Base-by-base conservation (phyloP, 139 green algal species). In the Monoraphidium neglectum region DNA sequence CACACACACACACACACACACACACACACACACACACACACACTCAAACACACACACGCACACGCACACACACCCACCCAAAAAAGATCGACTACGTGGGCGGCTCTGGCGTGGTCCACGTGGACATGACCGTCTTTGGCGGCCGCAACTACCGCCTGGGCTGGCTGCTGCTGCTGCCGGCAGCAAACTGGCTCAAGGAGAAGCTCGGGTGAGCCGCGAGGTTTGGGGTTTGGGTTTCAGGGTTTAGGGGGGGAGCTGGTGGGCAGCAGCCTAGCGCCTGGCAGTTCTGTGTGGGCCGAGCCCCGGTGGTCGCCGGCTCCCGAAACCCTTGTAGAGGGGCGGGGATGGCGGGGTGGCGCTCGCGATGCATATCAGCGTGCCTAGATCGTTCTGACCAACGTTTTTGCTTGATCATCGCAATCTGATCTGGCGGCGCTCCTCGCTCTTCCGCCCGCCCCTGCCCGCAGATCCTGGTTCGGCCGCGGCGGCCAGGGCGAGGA, bases 161-260 rank as follows among this genome's bases (percentile, higher is more conserved):
- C n/a, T 90, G 86, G 86, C n/a, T 88, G 70, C 80, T 88, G 80
- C 57, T 90, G 67, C 30, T 90, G 57, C 86, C 86, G 0, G 77
- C 74, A 1, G 70, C 77, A 28, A 90, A 90, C 79, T 86, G 71
- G 30, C 63, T 78, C 12, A 85, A 83, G 73, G 82, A 76, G 35
- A 66, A 47, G 73, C 38, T 54, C 5, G 66, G 73, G 73, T 79
- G 66, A 24, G 63, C 0, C n/a, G 5, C 16, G 13, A 8, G 33
- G 28, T n/a, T 47, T 46, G 4, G 37, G 56, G 35, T 6, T 30
- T 10, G n/a, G 16, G 24, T 26, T 23, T 23, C 6, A 56, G 32
- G 23, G 4, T 33, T 21, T 76, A 2, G 4, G 36, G 33, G 5
- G 43, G 47, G 70, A 10, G 24, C 21, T 62, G n/a, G n/a, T n/a